Evolutionary conservation across 164 flowering plant genomes (phyloP), one percentile per base, ranked within the genome.

Genomic region (Berberis thunbergii): DNA sequence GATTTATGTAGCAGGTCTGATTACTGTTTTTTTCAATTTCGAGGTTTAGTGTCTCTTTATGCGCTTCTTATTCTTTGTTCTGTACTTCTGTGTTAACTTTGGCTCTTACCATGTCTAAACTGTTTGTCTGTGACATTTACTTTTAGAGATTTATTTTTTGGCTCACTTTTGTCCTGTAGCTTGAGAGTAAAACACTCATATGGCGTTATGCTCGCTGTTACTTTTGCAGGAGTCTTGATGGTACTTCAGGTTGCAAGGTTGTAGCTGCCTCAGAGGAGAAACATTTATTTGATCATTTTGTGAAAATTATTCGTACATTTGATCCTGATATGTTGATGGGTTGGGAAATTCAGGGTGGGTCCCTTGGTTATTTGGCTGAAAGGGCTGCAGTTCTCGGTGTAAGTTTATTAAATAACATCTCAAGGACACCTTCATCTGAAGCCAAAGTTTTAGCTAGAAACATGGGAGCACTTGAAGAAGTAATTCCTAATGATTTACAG

Each of bases 291-390:
- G 54, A 71, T 46, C 75, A 83, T 64, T 86, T 91, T 55, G 72
- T 78, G 58, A 75, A 83, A 67, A 68, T 89, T 41, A 68, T 89
- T 12, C 56, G 67, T 61, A 77, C 79, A 49, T 64, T 70, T 58
- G 97, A 95, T 79, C 99, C 99, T 7, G 99, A 95, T 79, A 80
- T 95, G 42, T 57, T 95, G 55, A 67, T 95, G 84, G 99, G 99
- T 56, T 95, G 99, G 99, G 97, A 95, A 72, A 70, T 91, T 58
- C 99, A 95, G 77, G 84, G 89, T 57, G 75, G 84, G 66, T 95
- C 97, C 64, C 87, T 95, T 72, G 99, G 99, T 12, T 91, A 70
- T 79, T 74, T 95, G 68, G 97, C 96, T 41, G 99, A 91, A 81
- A 86, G 99, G 73, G 96, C 97, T 72, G 84, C 89, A 43, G 72